phyloP scores from a whole-genome alignment of 2,329 filamentous ascomycete genomes.

The Penicillium sclerotigenum region DNA sequence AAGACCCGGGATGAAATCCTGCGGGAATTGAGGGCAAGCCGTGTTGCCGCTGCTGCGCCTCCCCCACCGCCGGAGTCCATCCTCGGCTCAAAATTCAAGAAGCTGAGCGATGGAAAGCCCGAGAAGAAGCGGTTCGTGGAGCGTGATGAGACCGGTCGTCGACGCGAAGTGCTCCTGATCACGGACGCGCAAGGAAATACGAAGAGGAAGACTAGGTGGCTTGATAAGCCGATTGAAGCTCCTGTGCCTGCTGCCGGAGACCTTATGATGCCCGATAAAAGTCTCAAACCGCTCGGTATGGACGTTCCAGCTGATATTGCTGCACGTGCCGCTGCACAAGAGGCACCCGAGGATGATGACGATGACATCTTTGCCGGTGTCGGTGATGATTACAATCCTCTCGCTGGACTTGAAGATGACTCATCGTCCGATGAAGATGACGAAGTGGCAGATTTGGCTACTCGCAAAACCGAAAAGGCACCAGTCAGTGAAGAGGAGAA shows the following conservation, averaged over 20 bases:
- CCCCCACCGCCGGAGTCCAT: constrained; percentile 47
- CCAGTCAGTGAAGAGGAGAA: constrained; percentile 6
- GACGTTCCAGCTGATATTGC: constrained; percentile 47
- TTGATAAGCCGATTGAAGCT: constrained; percentile 37
- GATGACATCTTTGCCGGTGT: constrained; percentile 63
- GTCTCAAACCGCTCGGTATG: constrained; percentile 50
- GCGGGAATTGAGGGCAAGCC: constrained; percentile 56
- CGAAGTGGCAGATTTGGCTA: constrained; percentile 23
- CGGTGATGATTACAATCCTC: constrained; percentile 59
- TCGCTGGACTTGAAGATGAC: constrained; percentile 52
- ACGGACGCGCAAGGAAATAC: constrained; percentile 59
- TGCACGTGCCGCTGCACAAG: constrained; percentile 31
- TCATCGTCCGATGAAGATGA: constrained; percentile 43
- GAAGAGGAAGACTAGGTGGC: constrained; percentile 60
- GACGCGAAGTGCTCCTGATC: constrained; percentile 57
- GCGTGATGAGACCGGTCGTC: constrained; percentile 50
- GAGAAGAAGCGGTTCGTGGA: constrained; percentile 55
- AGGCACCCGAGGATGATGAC: constrained; percentile 46
- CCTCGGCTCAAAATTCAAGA: constrained; percentile 56
- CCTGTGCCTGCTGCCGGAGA: constrained; percentile 16
- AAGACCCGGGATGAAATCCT: constrained; percentile 59
- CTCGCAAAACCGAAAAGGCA: constrained; percentile 5
- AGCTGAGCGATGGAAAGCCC: constrained; percentile 46
- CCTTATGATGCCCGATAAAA: constrained; percentile 45
- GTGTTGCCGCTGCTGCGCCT: constrained; percentile 40